A percentile compares a stretch with the other conserved stretches of the same genome.
phyloP scores from a whole-genome alignment of 2,329 filamentous ascomycete species.

The Nemania abortiva region DNA sequence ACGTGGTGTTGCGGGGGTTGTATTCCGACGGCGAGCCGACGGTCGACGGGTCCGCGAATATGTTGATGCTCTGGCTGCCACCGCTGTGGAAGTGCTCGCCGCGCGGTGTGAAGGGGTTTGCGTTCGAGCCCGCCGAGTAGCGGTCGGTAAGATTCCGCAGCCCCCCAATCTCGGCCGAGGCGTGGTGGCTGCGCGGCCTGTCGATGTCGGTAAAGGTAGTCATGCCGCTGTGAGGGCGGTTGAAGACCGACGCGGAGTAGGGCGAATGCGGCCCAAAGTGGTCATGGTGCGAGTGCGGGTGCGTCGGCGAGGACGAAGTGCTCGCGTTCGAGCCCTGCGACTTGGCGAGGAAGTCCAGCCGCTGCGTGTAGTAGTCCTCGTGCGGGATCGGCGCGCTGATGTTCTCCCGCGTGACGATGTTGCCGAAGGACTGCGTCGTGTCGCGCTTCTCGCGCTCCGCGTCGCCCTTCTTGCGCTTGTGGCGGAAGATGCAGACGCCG shows the following conservation, averaged over 20 bases:
- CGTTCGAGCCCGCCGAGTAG: slow-evolving; percentile 13
- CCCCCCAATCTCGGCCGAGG: slow-evolving; percentile 47
- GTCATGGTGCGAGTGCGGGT: slow-evolving; percentile 19
- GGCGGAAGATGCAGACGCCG: slow-evolving; percentile 38
- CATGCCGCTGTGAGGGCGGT: background rate
- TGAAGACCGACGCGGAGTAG: slow-evolving; percentile 28
- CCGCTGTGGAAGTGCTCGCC: slow-evolving; percentile 35
- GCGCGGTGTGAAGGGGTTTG: slow-evolving; percentile 20
- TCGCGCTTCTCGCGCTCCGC: slow-evolving; percentile 29
- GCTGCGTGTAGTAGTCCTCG: slow-evolving; percentile 44
- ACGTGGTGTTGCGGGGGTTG: slow-evolving; percentile 43
- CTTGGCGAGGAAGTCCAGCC: slow-evolving; percentile 49
- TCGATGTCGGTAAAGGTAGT: background rate
- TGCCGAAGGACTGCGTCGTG: slow-evolving; percentile 44
- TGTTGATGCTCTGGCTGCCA: slow-evolving; percentile 47
- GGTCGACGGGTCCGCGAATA: slow-evolving; percentile 48
- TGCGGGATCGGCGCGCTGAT: slow-evolving; percentile 50
- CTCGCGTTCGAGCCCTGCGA: slow-evolving; percentile 37
- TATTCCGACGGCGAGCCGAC: slow-evolving; percentile 32
- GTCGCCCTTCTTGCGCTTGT: slow-evolving; percentile 39
- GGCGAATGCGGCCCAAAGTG: slow-evolving; percentile 45
- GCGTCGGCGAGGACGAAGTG: slow-evolving; percentile 39
- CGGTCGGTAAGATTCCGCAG: slow-evolving; percentile 46
- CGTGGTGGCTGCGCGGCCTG: slow-evolving; percentile 47
- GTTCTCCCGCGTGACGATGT: slow-evolving; percentile 42